Base-by-base conservation (phyloP, 345 rosid species). In the Melaleuca quinquenervia region DNA sequence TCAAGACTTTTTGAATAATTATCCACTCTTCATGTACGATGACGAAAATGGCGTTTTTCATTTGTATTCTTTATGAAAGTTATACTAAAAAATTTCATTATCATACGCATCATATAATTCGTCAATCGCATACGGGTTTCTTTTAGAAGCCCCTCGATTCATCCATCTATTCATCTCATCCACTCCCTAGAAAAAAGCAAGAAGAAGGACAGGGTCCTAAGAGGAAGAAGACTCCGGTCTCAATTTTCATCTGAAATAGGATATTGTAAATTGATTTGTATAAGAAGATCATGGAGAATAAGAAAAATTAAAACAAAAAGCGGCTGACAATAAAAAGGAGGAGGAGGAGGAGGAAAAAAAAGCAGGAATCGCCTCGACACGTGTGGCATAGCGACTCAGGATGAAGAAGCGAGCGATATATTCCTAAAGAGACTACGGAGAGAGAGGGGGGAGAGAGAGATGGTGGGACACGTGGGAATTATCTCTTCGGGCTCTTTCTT, bases 401-500 rank as follows among this genome's bases (percentile, higher is more conserved):
- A 3, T 9, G 78, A 32, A 32, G 78, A 18, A 3, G 3, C 1
- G 24, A 16, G 78, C 48, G 12, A 7, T 11, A 26, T 11, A 3
- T 54, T 11, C 10, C 58, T 54, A 8, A 54, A 22, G n/a, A 54
- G 11, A 13, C 18, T 3, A 8, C 11, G 18, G 1, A 22, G 11
- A 22, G 52, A 51, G 52, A 51, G 52, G 12, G 11, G 53, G 62
- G 85, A 86, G 90, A 89, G 83, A 74, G 60, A 50, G 50, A 90
- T 89, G 90, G 89, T 84, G 87, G 86, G 87, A 56, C 87, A 87
- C 84, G 85, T 88, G 90, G 93, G 91, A 64, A 50, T 88, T 52
- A 45, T 90, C 41, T 87, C 95, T 86, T 90, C 88, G 74, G 45
- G 88, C 86, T 80, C 86, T 55, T 85, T 91, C 90, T 87, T 86